Percentiles rank a stretch among this genome's conserved stretches.
These are phyloP conservation scores for Gentiana macrophylla DNA, from an alignment of 257 asterid genomes.

Conservation along the genomic window DNA sequence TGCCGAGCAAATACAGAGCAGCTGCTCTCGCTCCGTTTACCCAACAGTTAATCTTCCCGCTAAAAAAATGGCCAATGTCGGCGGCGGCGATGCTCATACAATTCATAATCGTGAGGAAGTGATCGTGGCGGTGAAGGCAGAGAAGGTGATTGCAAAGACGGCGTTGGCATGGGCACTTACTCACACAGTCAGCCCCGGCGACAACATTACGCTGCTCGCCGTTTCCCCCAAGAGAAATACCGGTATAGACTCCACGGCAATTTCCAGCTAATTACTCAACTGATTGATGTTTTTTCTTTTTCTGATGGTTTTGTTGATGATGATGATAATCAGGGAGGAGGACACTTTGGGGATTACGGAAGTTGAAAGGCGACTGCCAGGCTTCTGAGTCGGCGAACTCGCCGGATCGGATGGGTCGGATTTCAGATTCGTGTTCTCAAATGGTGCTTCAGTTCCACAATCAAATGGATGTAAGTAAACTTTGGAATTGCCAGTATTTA, in stretches of 20 bases:
- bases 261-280: background rate
- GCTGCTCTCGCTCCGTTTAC: background rate
- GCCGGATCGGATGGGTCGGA: conserved; percentile 53
- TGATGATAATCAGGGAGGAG: conserved; percentile 26
- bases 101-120: conserved; percentile 26
- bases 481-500: too few relatives aligned
- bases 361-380: conserved; percentile 41
- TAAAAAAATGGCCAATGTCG: conserved; percentile 14
- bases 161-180: conserved; percentile 79
- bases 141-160: conserved; percentile 49
- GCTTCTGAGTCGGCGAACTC: conserved; percentile 20
- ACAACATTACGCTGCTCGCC: conserved; percentile 65
- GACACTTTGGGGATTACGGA: conserved; percentile 60
- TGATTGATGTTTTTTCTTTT: background rate
- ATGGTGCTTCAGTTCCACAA: conserved; percentile 75
- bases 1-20: background rate
- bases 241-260: conserved; percentile 14
- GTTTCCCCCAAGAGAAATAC: conserved; percentile 28
- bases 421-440: conserved; percentile 73
- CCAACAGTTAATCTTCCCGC: conserved; percentile 42
- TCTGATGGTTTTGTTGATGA: background rate
- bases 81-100: conserved; percentile 5
- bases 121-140: conserved; percentile 78
- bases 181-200: conserved; percentile 66
- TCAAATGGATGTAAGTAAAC: conserved; percentile 38